A percentile compares a stretch with the other conserved stretches of the same genome.
These are phyloP conservation scores for Cytospora piceae DNA, from an alignment of 2,329 filamentous ascomycete genomes.

Conservation along the genomic window DNA sequence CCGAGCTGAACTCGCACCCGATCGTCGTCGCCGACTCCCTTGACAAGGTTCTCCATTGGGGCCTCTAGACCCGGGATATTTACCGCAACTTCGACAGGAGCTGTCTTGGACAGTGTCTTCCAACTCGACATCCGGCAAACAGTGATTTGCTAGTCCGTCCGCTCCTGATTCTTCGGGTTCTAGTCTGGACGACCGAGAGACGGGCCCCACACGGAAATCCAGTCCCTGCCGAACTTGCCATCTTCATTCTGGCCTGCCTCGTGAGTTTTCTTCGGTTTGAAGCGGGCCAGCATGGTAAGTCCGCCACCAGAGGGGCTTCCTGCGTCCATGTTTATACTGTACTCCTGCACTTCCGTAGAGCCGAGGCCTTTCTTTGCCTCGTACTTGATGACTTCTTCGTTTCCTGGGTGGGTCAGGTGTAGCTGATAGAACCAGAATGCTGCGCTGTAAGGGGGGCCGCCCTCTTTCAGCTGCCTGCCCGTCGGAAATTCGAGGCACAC, in stretches of 20 bases:
- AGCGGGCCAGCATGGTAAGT: conserved; percentile 51
- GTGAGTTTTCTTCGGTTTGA: conserved; percentile 57
- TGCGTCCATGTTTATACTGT: conserved; percentile 31
- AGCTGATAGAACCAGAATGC: conserved; percentile 71
- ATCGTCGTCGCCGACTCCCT: background rate
- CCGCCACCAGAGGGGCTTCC: conserved; percentile 43
- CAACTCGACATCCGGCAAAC: background rate
- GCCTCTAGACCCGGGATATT: background rate
- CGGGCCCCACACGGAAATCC: conserved; percentile 57
- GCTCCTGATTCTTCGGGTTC: background rate
- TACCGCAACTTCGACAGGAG: background rate
- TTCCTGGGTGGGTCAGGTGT: conserved; percentile 71
- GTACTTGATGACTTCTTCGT: conserved; percentile 62
- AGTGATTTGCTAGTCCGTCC: background rate
- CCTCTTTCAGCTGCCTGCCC: conserved; percentile 65
- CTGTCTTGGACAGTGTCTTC: background rate
- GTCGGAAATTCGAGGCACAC: conserved; percentile 79
- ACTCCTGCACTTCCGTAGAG: conserved; percentile 26
- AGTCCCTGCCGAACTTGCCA: conserved; percentile 51
- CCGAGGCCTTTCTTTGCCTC: conserved; percentile 41
- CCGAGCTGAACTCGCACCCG: no score
- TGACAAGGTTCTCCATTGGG: background rate
- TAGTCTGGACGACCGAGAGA: conserved; percentile 7
- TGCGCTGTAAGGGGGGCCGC: conserved; percentile 75
- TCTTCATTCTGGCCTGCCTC: conserved; percentile 48